phyloP scores from a whole-genome alignment of 1,284 basidiomycete species.

The Ustilago trichophora region DNA sequence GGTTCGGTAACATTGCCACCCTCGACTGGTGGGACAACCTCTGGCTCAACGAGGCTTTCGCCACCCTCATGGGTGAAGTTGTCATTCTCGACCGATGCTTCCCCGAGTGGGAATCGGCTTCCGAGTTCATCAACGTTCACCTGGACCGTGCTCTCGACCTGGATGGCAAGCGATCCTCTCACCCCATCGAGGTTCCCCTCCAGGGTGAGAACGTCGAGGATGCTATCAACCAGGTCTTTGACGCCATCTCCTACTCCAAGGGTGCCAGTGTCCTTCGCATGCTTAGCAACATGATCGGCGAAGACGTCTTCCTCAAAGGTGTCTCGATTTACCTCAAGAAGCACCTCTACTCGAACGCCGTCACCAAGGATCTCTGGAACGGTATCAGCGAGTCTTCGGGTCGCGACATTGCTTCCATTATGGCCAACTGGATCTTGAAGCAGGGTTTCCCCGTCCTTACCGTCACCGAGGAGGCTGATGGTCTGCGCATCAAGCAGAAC shows the following conservation, averaged over 20 bases:
- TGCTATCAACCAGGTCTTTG: slow-evolving; percentile 65
- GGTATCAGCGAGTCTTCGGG: slow-evolving; percentile 84
- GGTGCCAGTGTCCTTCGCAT: slow-evolving; percentile 81
- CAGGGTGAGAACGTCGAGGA: slow-evolving; percentile 62
- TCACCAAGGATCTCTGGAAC: slow-evolving; percentile 88
- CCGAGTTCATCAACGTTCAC: slow-evolving; percentile 71
- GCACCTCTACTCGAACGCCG: slow-evolving; percentile 82
- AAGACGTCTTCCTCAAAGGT: slow-evolving; percentile 73
- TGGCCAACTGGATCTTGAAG: slow-evolving; percentile 93
- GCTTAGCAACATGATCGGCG: slow-evolving; percentile 81
- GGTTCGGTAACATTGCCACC: slow-evolving; percentile 86
- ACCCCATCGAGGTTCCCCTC: slow-evolving; percentile 88
- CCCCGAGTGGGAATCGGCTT: slow-evolving; percentile 72
- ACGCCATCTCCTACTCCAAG: slow-evolving; percentile 68
- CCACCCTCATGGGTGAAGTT: slow-evolving; percentile 83
- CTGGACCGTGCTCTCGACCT: slow-evolving; percentile 76
- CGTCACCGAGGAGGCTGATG: slow-evolving; percentile 77
- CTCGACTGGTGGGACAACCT: slow-evolving; percentile 85
- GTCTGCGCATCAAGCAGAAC: slow-evolving; percentile 76
- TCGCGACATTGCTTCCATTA: slow-evolving; percentile 80
- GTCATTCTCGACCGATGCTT: slow-evolving; percentile 77
- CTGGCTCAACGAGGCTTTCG: slow-evolving; percentile 78
- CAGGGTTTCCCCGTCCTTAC: slow-evolving; percentile 79
- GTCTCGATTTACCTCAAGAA: slow-evolving; percentile 87
- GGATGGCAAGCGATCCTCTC: slow-evolving; percentile 89